Percentiles rank a stretch among this genome's conserved stretches.
phyloP scores from a whole-genome alignment of 1,284 basidiomycete species.

The Trichosporon ovoides region DNA sequence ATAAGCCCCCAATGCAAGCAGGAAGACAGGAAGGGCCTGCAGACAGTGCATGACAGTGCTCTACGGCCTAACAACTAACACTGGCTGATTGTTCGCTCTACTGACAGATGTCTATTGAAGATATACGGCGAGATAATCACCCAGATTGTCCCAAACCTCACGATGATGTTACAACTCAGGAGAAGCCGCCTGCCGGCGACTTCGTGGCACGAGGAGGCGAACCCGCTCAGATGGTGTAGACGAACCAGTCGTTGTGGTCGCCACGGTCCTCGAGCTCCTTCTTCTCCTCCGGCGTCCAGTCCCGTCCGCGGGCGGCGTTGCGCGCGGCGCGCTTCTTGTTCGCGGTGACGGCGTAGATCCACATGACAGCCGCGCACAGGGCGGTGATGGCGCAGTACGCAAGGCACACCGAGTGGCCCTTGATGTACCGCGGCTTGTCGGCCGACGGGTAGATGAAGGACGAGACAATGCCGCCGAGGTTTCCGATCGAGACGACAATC shows the following conservation, averaged over 20 bases:
- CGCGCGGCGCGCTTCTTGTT: slow-evolving; percentile 29
- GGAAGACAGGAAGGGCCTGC: no score
- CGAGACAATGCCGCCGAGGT: slow-evolving; percentile 54
- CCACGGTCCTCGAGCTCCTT: slow-evolving; percentile 33
- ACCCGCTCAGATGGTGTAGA: slow-evolving; percentile 28
- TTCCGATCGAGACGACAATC: slow-evolving; percentile 56
- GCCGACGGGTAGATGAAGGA: slow-evolving; percentile 50
- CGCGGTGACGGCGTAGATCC: slow-evolving; percentile 21
- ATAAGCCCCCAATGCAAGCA: no score
- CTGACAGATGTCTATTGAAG: no score
- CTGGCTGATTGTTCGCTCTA: no score
- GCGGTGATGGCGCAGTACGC: slow-evolving; percentile 29
- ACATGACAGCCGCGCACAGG: slow-evolving; percentile 25
- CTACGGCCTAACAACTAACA: no score
- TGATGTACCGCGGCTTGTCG: slow-evolving; percentile 27
- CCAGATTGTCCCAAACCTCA: no score
- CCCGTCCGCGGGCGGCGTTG: slow-evolving; percentile 26
- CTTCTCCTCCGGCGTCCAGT: slow-evolving; percentile 37
- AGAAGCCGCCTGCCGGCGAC: neutral
- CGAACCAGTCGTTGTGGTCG: slow-evolving; percentile 39
- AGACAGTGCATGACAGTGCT: no score
- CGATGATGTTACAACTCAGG: neutral
- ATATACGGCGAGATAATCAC: no score
- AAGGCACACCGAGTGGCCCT: slow-evolving; percentile 34
- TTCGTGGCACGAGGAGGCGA: neutral